phyloP scores from a whole-genome alignment of 768 basidiomycete species.

The Auricularia sp. region DNA sequence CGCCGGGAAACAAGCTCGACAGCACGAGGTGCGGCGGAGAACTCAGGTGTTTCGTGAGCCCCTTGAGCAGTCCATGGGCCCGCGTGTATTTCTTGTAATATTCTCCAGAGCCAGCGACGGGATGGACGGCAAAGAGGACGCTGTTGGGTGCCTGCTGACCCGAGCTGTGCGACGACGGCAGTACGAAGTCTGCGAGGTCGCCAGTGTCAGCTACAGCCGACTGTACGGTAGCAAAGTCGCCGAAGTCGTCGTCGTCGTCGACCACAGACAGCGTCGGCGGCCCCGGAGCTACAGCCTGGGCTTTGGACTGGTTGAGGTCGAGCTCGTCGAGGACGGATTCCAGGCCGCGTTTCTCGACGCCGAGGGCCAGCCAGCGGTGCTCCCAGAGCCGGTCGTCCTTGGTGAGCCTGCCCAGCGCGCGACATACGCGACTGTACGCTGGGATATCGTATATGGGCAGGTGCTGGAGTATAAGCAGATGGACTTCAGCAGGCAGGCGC shows the following conservation, averaged over 20 bases:
- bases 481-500: conserved; percentile 65
- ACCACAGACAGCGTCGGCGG: conserved; percentile 37
- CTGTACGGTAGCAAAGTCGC: conserved; percentile 21
- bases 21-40: conserved; percentile 61
- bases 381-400: conserved; percentile 77
- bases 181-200: background rate
- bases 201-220: background rate
- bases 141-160: background rate
- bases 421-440: conserved; percentile 56
- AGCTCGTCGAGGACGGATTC: conserved; percentile 46
- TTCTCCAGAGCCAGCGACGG: background rate
- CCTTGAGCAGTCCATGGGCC: conserved; percentile 52
- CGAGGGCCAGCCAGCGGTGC: conserved; percentile 53
- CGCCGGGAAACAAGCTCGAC: conserved; percentile 37
- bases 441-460: conserved; percentile 76
- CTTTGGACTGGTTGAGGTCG: conserved; percentile 36
- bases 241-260: conserved; percentile 44
- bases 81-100: conserved; percentile 40
- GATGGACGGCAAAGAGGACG: background rate
- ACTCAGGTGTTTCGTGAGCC: conserved; percentile 46
- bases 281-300: conserved; percentile 28
- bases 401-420: conserved; percentile 51
- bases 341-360: conserved; percentile 35
- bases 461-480: conserved; percentile 60
- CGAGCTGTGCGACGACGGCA: background rate